Conservation (phyloP, 495 filamentous ascomycete genomes). For the Jackrogersella minutella region DNA sequence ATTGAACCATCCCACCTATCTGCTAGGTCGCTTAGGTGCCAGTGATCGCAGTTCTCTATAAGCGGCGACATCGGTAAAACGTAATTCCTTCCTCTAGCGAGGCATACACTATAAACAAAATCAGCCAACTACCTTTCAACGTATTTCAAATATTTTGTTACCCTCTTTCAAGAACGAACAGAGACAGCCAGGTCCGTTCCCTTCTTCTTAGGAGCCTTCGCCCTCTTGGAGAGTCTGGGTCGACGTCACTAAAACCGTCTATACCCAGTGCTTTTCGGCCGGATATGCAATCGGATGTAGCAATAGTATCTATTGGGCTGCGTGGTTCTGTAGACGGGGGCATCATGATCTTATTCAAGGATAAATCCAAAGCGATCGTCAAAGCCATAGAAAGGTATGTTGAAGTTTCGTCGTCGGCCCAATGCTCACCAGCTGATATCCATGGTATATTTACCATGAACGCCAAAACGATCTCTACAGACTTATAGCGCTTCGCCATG, state of each 20-base stretch:
- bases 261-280: slow-evolving; percentile 68
- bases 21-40: slow-evolving; percentile 69
- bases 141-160: slow-evolving; percentile 37
- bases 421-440: slow-evolving; percentile 73
- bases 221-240: slow-evolving; percentile 66
- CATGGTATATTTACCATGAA: slow-evolving; percentile 83
- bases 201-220: slow-evolving; percentile 67
- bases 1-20: slow-evolving; percentile 73
- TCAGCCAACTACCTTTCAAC: slow-evolving; percentile 20
- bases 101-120: slow-evolving; percentile 61
- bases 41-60: slow-evolving; percentile 70
- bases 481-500: slow-evolving; percentile 65
- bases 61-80: slow-evolving; percentile 70
- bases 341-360: slow-evolving; percentile 71
- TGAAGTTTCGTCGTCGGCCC: slow-evolving; percentile 76
- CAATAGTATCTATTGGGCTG: slow-evolving; percentile 57
- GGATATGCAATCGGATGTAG: slow-evolving; percentile 71
- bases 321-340: slow-evolving; percentile 61
- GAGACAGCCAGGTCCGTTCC: slow-evolving; percentile 73
- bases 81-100: slow-evolving; percentile 73
- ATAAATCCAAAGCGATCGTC: slow-evolving; percentile 72
- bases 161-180: slow-evolving; percentile 79
- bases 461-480: slow-evolving; percentile 75
- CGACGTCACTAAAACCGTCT: slow-evolving; percentile 71
- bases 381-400: slow-evolving; percentile 74